These are phyloP conservation scores for Obelidium mucronatum DNA, from an alignment of 192 early-diverging fungal species.

Conservation along the genomic window DNA sequence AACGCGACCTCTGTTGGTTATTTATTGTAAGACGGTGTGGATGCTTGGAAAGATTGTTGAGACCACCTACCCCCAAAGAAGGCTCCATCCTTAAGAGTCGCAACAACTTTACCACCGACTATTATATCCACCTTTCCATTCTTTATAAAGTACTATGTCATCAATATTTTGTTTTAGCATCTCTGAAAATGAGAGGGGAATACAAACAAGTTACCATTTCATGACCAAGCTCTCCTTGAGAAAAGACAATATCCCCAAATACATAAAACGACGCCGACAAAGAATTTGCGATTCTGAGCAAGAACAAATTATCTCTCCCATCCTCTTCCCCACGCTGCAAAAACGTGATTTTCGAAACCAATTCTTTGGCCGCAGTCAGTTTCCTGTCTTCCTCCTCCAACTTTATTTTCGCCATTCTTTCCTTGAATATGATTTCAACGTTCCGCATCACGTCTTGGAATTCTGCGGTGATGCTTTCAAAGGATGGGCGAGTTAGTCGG, in stretches of 20 bases:
- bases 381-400: slow-evolving; percentile 41
- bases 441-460: slow-evolving; percentile 37
- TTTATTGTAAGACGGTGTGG: neutral
- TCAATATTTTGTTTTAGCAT: too few relatives aligned
- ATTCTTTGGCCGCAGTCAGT: slow-evolving; percentile 45
- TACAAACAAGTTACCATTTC: slow-evolving; percentile 33
- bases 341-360: slow-evolving; percentile 52
- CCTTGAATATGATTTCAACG: slow-evolving; percentile 44
- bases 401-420: slow-evolving; percentile 46
- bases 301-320: slow-evolving; percentile 49
- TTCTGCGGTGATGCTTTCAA: slow-evolving; percentile 31
- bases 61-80: slow-evolving; percentile 47
- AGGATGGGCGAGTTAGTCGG: slow-evolving; percentile 15
- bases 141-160: slow-evolving; percentile 6
- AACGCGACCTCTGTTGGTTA: slow-evolving; percentile 21
- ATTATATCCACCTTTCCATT: neutral
- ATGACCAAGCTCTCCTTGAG: slow-evolving; percentile 43
- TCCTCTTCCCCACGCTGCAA: slow-evolving; percentile 45
- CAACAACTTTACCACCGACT: neutral
- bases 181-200: neutral
- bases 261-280: slow-evolving; percentile 31
- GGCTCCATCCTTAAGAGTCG: slow-evolving; percentile 26
- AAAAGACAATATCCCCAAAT: slow-evolving; percentile 25
- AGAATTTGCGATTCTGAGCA: slow-evolving; percentile 43
- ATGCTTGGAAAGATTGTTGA: neutral